Evolutionary conservation across 2,329 filamentous ascomycete species (phyloP).

Genomic region (Aspergillus alliaceus): DNA sequence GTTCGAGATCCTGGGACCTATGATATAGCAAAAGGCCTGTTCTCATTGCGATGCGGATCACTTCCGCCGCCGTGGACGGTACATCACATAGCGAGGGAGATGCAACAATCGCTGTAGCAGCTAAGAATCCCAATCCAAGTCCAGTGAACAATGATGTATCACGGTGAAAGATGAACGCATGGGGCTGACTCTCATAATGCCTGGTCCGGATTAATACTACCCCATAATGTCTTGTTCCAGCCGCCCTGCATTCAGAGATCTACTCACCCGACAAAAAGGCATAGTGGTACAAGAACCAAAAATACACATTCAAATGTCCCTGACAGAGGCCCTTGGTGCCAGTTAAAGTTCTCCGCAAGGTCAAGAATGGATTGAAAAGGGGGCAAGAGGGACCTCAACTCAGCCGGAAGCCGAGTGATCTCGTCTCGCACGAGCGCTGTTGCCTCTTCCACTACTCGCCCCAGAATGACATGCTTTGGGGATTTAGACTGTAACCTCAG

Average conservation of each 20-base stretch:
- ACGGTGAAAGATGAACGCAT: not conserved
- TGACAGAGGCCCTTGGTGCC: conserved; percentile 44
- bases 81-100: conserved; percentile 42
- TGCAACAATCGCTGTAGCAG: conserved; percentile 44
- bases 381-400: conserved; percentile 18
- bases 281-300: conserved; percentile 43
- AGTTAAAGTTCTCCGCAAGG: conserved; percentile 17
- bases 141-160: conserved; percentile 25
- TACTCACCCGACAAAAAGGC: conserved; percentile 46
- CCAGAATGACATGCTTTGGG: conserved; percentile 35
- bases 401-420: conserved; percentile 22
- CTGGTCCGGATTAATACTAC: not conserved
- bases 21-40: conserved; percentile 47
- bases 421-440: conserved; percentile 46
- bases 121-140: conserved; percentile 48
- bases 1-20: conserved; percentile 45
- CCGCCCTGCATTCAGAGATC: not conserved
- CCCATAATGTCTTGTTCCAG: not conserved
- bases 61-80: conserved; percentile 41
- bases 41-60: conserved; percentile 48
- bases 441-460: conserved; percentile 43
- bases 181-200: not conserved
- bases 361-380: conserved; percentile 21
- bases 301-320: conserved; percentile 50
- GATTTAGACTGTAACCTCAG: conserved; percentile 45